Evolutionary conservation across 1,284 basidiomycete species (phyloP), one percentile per base, ranked within the genome.

Genomic region (Pseudozyma sp.): DNA sequence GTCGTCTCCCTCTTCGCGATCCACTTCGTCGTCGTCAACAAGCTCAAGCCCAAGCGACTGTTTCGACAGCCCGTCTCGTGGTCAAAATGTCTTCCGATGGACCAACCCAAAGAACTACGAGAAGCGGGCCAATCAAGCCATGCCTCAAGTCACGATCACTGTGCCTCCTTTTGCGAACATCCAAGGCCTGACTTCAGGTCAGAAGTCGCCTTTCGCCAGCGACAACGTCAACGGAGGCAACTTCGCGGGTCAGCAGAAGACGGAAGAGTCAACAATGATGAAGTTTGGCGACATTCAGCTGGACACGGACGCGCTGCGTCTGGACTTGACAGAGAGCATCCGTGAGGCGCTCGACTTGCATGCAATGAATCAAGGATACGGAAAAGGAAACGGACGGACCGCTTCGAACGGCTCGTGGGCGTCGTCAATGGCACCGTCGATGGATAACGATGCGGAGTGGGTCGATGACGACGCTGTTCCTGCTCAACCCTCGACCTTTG

Each of bases 381-480:
- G 52, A 19, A 39, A 21, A 16, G 31, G 19, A 0, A 34, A 19
- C 12, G 39, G 52, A 19, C 34, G 68, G 12, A 58, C 25, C n/a
- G 43, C 10, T 5, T 65, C 68, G 19, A 43, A 21, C 4, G 64
- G 67, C 56, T 63, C 58, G 44, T 65, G 59, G 59, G 25, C 8
- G 3, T 43, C 10, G 36, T 18, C 55, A 0, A 14, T 42, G n/a
- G 35, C 31, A 18, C 10, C 8, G 43, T 40, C 66, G 62, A 69
- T 61, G 68, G 68, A 61, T 60, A 66, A 70, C 57, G 66, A 69
- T 53, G 71, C 45, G 5, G 45, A 52, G 3, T 74, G 71, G 71
- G 47, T 66, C 0, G 66, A 74, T 39, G 62, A 62, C 13, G 71
- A 74, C 18, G 62, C 69, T 1, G 48, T 19, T 8, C 25, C 13